Evolutionary conservation across 495 filamentous ascomycete genomes (phyloP), one percentile per base, ranked within the genome.

Genomic region (Aspergillus haitiensis): DNA sequence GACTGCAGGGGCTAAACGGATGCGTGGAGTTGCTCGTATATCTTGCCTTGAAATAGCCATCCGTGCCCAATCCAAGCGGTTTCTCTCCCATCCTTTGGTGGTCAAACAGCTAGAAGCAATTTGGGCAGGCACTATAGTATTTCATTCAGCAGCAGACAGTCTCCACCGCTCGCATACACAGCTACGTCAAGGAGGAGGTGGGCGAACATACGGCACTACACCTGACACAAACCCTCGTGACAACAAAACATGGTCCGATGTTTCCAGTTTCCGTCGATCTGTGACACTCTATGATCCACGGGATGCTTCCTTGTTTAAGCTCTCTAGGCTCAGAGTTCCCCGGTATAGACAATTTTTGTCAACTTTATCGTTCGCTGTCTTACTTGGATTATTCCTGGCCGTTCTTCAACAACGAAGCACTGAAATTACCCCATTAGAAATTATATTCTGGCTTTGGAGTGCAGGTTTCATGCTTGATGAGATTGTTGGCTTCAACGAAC

Each of bases 391-490:
- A 37, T 96, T 91, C 65, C 71, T 96, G 18, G 87, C 89, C 3
- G 90, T 96, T 15, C 73, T 93, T 8, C 69, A 78, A 44, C 72
- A 88, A 67, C 77, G 89, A 55, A 91, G 90, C 16, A 81, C 82
- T 45, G 77, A 79, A 21, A 96, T 97, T 64, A 94, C 91, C 11
- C 77, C 83, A 3, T 72, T 96, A 7, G 93, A 97, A 70, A 70
- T 96, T 18, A 65, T 94, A 10, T 97, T 97, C 70, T 97, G 93
- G 93, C 87, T 97, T 70, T 97, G 93, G 93, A 93, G 90, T 67
- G 89, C 90, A 21, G 93, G 93, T 4, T 97, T 93, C 72, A 95
- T 97, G 90, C 86, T 97, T n/a, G 91, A 95, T 65, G 92, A 96
- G 70, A 79, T 96, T 45, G 89, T 94, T 33, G 91, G 91, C 7